Evolutionary conservation across 2,329 filamentous ascomycete genomes (phyloP).

Genomic region (Claviceps monticola): DNA sequence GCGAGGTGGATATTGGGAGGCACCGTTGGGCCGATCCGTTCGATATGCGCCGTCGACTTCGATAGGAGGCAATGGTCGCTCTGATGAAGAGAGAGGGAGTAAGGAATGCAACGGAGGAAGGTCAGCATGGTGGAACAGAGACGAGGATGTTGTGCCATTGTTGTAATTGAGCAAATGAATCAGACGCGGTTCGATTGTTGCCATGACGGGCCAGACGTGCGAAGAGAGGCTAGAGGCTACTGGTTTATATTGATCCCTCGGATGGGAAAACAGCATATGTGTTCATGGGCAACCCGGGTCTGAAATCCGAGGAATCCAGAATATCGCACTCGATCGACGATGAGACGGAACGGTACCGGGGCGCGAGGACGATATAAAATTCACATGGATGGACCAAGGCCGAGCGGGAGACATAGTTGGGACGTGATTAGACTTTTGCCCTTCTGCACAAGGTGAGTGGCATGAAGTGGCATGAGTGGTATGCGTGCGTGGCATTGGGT

Average conservation of each 20-base stretch:
- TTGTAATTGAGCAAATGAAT: conserved; percentile 52
- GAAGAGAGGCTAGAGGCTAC: background rate
- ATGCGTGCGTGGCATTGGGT: background rate
- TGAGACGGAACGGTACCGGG: background rate
- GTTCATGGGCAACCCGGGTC: background rate
- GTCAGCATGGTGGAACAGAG: conserved; percentile 34
- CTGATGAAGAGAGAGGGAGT: conserved; percentile 28
- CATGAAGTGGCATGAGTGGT: background rate
- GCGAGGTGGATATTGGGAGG: conserved; percentile 23
- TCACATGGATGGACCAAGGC: background rate
- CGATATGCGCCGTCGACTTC: conserved; percentile 34
- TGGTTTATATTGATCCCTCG: conserved; percentile 4
- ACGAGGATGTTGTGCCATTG: conserved; percentile 37
- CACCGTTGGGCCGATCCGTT: conserved; percentile 19
- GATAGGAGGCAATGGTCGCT: conserved; percentile 36
- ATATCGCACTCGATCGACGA: background rate
- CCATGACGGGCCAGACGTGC: conserved; percentile 32
- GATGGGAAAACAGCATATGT: background rate
- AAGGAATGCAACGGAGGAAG: conserved; percentile 40
- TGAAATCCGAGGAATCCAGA: background rate
- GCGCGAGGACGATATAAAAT: conserved; percentile 1
- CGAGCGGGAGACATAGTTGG: conserved; percentile 5
- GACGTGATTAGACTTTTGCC: conserved; percentile 2
- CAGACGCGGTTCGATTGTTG: conserved; percentile 53
- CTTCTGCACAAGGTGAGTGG: conserved; percentile 3